Conservation (phyloP, 225 moss, liverwort and hornwort genomes). For the Bryoerythrophyllum caledonicum region DNA sequence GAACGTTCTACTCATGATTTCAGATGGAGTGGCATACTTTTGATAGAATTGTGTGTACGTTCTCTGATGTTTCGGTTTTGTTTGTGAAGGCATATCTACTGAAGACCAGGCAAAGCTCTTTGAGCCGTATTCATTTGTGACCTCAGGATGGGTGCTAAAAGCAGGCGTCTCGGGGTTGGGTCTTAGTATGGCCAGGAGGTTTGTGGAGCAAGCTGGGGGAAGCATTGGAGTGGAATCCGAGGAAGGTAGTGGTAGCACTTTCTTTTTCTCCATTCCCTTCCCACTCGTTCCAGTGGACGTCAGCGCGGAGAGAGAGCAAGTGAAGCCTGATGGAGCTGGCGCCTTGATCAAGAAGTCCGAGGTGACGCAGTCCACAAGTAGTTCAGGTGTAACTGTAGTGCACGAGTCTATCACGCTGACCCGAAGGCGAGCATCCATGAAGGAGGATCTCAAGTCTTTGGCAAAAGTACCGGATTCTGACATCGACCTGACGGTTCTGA, state of each 20-base stretch:
- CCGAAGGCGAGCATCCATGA: slow-evolving; percentile 32
- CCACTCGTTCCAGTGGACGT: slow-evolving; percentile 48
- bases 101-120: slow-evolving; percentile 71
- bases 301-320: slow-evolving; percentile 33
- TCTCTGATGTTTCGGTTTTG: background rate
- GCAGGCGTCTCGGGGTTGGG: slow-evolving; percentile 75
- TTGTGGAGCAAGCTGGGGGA: slow-evolving; percentile 74
- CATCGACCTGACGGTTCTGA: no score
- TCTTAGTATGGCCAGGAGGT: slow-evolving; percentile 74
- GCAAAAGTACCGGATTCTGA: no score
- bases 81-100: slow-evolving; percentile 55
- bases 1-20: no score
- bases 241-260: slow-evolving; percentile 71
- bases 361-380: slow-evolving; percentile 43
- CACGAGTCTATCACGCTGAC: slow-evolving; percentile 36
- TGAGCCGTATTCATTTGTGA: slow-evolving; percentile 74
- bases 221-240: slow-evolving; percentile 75
- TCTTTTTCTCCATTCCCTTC: slow-evolving; percentile 66
- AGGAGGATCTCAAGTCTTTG: no score
- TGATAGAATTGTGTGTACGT: background rate
- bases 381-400: slow-evolving; percentile 38
- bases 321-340: slow-evolving; percentile 24
- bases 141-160: slow-evolving; percentile 73
- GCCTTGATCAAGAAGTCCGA: slow-evolving; percentile 47
- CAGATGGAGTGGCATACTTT: no score